Percentiles rank a stretch among this genome's conserved stretches.
Conservation (phyloP, 192 early-diverging fungal genomes). For the Dissophora globulifera region DNA sequence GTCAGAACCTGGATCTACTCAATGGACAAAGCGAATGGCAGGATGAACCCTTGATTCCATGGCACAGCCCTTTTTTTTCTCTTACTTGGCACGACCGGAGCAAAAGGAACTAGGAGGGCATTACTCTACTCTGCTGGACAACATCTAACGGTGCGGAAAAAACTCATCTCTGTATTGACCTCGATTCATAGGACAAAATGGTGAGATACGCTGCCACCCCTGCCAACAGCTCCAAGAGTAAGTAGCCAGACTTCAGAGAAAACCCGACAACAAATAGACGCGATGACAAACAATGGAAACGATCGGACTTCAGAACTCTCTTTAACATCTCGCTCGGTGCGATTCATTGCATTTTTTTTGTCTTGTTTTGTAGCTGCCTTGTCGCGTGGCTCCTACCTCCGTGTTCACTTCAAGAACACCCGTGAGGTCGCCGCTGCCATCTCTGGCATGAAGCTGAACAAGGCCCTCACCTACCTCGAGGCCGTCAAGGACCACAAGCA, state of each 20-base stretch:
- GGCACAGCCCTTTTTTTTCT: not conserved
- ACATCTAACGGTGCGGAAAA: no score
- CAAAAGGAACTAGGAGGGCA: no score
- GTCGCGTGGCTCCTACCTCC: slow-evolving; percentile 93
- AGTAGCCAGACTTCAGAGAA: slow-evolving; percentile 38
- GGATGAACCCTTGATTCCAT: slow-evolving; percentile 9
- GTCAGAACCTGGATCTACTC: not conserved
- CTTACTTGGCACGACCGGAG: no score
- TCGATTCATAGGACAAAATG: slow-evolving; percentile 65
- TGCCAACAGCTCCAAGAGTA: slow-evolving; percentile 82
- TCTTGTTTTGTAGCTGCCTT: slow-evolving; percentile 70
- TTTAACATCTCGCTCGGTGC: not conserved
- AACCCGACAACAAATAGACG: no score
- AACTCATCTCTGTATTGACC: no score
- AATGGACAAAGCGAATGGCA: slow-evolving; percentile 1
- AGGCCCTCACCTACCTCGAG: slow-evolving; percentile 92
- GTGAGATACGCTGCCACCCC: slow-evolving; percentile 88
- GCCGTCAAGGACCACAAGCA: slow-evolving; percentile 98
- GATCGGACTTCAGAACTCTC: no score
- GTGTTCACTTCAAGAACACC: slow-evolving; percentile 98
- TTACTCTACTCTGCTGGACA: no score
- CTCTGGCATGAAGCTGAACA: slow-evolving; percentile 89
- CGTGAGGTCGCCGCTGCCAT: slow-evolving; percentile 95
- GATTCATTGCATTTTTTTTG: not conserved
- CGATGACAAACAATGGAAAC: no score